Evolutionary conservation across 2,329 filamentous ascomycete genomes (phyloP).

Genomic region (Stenocarpella maydis): DNA sequence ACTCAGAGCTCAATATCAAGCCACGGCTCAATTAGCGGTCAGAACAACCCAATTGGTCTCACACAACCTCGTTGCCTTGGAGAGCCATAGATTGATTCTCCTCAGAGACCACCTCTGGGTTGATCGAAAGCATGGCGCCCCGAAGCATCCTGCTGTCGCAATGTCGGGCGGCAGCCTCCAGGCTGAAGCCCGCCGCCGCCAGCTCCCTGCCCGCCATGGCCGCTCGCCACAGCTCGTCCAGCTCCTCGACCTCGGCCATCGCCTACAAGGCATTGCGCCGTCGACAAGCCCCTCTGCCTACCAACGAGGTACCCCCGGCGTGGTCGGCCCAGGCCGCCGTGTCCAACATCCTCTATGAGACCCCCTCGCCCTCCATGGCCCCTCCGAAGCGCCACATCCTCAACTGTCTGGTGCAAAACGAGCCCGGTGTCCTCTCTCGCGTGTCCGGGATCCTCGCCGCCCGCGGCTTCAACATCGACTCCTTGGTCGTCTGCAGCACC

Average conservation of each 20-base stretch:
- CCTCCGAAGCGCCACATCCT: slow-evolving; percentile 95
- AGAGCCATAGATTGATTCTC: slow-evolving; percentile 31
- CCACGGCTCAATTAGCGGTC: slow-evolving; percentile 14
- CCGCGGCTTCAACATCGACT: slow-evolving; percentile 99
- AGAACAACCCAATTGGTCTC: slow-evolving; percentile 15
- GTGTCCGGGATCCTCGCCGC: slow-evolving; percentile 96
- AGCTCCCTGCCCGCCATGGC: slow-evolving; percentile 39
- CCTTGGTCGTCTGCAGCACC: slow-evolving; percentile 95
- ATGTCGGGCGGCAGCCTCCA: slow-evolving; percentile 39
- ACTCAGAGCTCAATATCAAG: slow-evolving; percentile 28
- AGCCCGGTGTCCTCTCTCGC: slow-evolving; percentile 95
- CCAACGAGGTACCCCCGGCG: slow-evolving; percentile 76
- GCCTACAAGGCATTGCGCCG: slow-evolving; percentile 97
- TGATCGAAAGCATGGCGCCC: slow-evolving; percentile 34
- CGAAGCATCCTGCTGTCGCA: slow-evolving; percentile 35
- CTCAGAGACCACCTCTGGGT: slow-evolving; percentile 33
- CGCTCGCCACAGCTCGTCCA: slow-evolving; percentile 55
- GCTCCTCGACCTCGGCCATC: slow-evolving; percentile 87
- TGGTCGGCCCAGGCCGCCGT: slow-evolving; percentile 95
- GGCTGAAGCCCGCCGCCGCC: slow-evolving; percentile 40
- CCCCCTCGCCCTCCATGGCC: slow-evolving; percentile 80
- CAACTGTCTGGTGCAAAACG: slow-evolving; percentile 98
- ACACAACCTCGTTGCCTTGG: not conserved
- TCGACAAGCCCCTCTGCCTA: slow-evolving; percentile 84
- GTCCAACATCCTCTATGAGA: slow-evolving; percentile 99